phyloP scores from a whole-genome alignment of 2,329 filamentous ascomycete species.

The Zymoseptoria pseudotritici region DNA sequence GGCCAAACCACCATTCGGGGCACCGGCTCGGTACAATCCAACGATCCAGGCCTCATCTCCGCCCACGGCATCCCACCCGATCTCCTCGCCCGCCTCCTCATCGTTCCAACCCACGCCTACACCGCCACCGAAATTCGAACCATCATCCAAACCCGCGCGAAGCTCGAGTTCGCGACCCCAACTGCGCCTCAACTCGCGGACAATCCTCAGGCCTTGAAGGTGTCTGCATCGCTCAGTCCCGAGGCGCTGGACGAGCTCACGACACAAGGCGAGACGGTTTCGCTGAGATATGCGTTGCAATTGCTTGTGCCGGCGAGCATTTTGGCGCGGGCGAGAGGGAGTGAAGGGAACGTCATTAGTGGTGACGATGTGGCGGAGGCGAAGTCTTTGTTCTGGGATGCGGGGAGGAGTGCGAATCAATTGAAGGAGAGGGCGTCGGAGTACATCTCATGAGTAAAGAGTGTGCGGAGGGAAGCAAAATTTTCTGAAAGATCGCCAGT shows the following conservation, averaged over 20 bases:
- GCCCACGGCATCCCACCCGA: constrained; percentile 93
- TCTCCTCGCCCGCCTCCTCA: constrained; percentile 86
- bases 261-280: constrained; percentile 79
- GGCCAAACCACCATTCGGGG: constrained; percentile 90
- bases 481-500: too few species aligned
- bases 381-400: constrained; percentile 42
- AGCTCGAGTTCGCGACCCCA: constrained; percentile 30
- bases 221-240: constrained; percentile 71
- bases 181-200: constrained; percentile 28
- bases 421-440: constrained; percentile 25
- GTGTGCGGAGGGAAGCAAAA: background rate
- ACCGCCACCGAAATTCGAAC: constrained; percentile 80
- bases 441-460: constrained; percentile 35
- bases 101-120: constrained; percentile 91
- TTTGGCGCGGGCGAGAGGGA: constrained; percentile 63
- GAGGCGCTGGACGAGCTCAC: constrained; percentile 81
- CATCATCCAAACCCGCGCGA: constrained; percentile 76
- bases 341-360: constrained; percentile 33
- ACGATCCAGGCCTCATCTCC: constrained; percentile 59
- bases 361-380: constrained; percentile 51
- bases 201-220: constrained; percentile 49
- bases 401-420: constrained; percentile 39
- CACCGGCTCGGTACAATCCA: constrained; percentile 45
- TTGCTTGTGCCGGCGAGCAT: constrained; percentile 85
- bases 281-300: constrained; percentile 86